Evolutionary conservation across 192 early-diverging fungal genomes (phyloP), one percentile per base, ranked within the genome.

Genomic region (Cetraspora pellucida): DNA sequence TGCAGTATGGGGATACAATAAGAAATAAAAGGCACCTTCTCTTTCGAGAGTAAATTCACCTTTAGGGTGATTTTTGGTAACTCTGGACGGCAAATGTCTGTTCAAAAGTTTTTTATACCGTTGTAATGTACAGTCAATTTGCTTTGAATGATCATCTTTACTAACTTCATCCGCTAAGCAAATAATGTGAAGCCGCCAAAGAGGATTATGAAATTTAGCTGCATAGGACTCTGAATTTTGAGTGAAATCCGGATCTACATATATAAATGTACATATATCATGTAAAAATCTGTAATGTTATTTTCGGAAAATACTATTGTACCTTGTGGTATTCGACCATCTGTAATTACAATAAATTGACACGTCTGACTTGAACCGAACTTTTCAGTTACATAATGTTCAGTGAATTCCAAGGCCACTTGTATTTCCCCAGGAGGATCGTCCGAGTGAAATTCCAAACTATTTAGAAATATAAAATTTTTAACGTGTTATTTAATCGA

Each of bases 31-130:
- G 10, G 44, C 66, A 27, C 66, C 66, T 14, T 11, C 66, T 5
- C 47, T 68, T 47, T 68, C 66, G 47, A 47, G 44, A 23, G 25
- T 47, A 21, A 17, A 45, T 46, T 46, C 66, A 68, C 66, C 66
- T 25, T 68, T 68, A 11, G 21, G 66, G 44, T 68, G 66, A 49
- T 68, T 49, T 68, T 68, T 68, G 2, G 66, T 68, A 10, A 68
- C 25, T 49, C 25, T 68, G 6, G 13, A 47, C 10, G 66, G 66
- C 5, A 68, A 46, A 37, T 19, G 37, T 25, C 66, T 19, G 46
- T 68, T 68, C 14, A 68, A 47, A 25, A 68, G 5, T 68, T 28
- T 47, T 8, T 68, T 68, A 68, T 68, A 68, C 23, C 25, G 13
- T 68, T 68, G 43, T 0, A 68, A 45, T 21, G 46, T 47, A 25